Evolutionary conservation across 768 basidiomycete genomes (phyloP), one percentile per base, ranked within the genome.

Genomic region (Tricholoma matsutake): DNA sequence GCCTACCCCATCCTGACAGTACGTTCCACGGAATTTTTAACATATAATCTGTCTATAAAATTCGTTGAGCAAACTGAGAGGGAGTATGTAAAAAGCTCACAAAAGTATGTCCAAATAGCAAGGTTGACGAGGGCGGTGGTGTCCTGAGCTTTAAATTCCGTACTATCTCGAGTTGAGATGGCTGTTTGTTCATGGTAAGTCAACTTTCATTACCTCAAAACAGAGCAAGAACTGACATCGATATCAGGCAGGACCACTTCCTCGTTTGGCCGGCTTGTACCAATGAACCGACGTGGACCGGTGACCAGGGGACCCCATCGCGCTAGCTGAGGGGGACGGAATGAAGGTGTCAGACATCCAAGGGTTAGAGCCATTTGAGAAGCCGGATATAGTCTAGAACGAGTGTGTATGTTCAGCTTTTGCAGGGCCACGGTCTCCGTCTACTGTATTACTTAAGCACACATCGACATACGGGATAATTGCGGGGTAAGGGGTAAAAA

Each of bases 51-150:
- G 90, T 91, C 89, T 89, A 65, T 14, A 34, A 45, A 54, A 64
- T 54, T 25, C 57, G 32, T 11, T 25, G 10, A 28, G 13, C 20
- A 13, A 28, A 28, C 6, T 34, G 45, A 25, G 22, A 8, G 6
- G 31, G 11, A 8, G 32, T 45, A 49, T 55, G 35, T 1, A n/a
- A 20, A 20, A 61, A 71, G 74, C 86, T 76, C 69, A 90, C 89
- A 68, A 96, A 96, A 22, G 86, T 91, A 69, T 86, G 87, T 0
- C 96, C 96, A 68, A 96, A 98, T 6, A 89, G 79, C 58, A 97
- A 82, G 34, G 80, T 79, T 1, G 86, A 82, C 10, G 87, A 79
- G 0, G 86, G 81, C 2, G 94, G 92, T 6, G 84, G 77, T 6
- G 80, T 73, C 64, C 84, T 84, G 0, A 89, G 92, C 28, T 76